Conservation (phyloP, 768 basidiomycete species). For the Pisolithus albus region DNA sequence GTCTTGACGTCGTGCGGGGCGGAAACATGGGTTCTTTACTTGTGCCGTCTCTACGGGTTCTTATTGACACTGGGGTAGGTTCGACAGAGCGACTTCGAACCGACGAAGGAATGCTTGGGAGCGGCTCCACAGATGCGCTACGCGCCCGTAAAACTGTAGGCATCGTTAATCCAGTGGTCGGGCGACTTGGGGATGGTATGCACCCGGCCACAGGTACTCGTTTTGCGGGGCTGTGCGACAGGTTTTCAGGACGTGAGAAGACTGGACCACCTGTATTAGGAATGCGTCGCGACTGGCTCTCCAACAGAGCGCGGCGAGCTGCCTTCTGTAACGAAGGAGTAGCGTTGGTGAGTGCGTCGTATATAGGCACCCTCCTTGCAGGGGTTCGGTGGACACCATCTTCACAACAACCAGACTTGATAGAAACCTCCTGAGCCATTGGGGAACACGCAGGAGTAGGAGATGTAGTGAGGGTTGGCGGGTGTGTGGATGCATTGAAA, state of each 20-base stretch:
- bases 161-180: slow-evolving; percentile 14
- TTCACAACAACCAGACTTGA: slow-evolving; percentile 28
- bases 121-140: slow-evolving; percentile 32
- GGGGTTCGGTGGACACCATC: slow-evolving; percentile 47
- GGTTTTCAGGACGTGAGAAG: slow-evolving; percentile 38
- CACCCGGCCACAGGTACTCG: slow-evolving; percentile 26
- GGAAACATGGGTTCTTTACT: slow-evolving; percentile 18
- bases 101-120: slow-evolving; percentile 7
- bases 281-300: slow-evolving; percentile 18
- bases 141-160: slow-evolving; percentile 19
- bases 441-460: slow-evolving; percentile 23
- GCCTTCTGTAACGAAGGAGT: slow-evolving; percentile 45
- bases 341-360: slow-evolving; percentile 44
- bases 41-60: slow-evolving; percentile 8
- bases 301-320: slow-evolving; percentile 25
- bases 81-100: slow-evolving; percentile 28
- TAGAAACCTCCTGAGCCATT: slow-evolving; percentile 15
- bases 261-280: slow-evolving; percentile 21
- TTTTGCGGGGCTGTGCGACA: slow-evolving; percentile 29
- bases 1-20: slow-evolving; percentile 2
- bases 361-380: slow-evolving; percentile 56
- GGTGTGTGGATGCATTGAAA: slow-evolving; percentile 14
- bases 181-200: slow-evolving; percentile 24
- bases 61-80: slow-evolving; percentile 9
- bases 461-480: slow-evolving; percentile 7